Conservation (phyloP, 495 filamentous ascomycete genomes). For the Hypoxylon intermedium region DNA sequence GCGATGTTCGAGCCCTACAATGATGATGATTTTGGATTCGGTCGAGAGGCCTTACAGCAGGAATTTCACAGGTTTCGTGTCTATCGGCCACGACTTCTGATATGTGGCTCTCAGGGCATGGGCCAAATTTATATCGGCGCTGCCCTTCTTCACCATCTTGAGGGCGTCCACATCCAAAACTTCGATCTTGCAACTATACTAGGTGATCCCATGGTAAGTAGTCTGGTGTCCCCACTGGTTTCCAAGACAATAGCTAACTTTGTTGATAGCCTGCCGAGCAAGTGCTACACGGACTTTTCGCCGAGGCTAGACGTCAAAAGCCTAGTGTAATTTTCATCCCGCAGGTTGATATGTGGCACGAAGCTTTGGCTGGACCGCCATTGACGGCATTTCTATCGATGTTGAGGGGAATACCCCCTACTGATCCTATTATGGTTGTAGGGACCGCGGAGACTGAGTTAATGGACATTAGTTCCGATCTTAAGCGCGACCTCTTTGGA, state of each 20-base stretch:
- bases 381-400: conserved; percentile 82
- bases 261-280: conserved; percentile 72
- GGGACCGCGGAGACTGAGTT: conserved; percentile 74
- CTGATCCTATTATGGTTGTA: conserved; percentile 85
- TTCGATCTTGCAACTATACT: conserved; percentile 88
- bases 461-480: conserved; percentile 56
- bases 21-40: conserved; percentile 77
- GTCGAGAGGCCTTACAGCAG: conserved; percentile 82
- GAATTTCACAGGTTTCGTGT: conserved; percentile 90
- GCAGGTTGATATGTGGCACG: conserved; percentile 85
- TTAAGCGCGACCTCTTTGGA: conserved; percentile 81
- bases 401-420: conserved; percentile 77
- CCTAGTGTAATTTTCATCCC: conserved; percentile 96
- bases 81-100: conserved; percentile 85
- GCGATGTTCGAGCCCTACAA: conserved; percentile 89
- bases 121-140: conserved; percentile 89
- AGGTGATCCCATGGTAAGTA: conserved; percentile 60
- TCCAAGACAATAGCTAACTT: conserved; percentile 31
- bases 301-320: conserved; percentile 90
- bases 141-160: conserved; percentile 88
- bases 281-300: conserved; percentile 85
- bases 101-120: conserved; percentile 83
- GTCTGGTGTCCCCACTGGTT: no score
- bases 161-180: conserved; percentile 92
- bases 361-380: conserved; percentile 53